A percentile compares a stretch with the other conserved stretches of the same genome.
phyloP scores from a whole-genome alignment of 83 land plant species.

The Thuja plicata region DNA sequence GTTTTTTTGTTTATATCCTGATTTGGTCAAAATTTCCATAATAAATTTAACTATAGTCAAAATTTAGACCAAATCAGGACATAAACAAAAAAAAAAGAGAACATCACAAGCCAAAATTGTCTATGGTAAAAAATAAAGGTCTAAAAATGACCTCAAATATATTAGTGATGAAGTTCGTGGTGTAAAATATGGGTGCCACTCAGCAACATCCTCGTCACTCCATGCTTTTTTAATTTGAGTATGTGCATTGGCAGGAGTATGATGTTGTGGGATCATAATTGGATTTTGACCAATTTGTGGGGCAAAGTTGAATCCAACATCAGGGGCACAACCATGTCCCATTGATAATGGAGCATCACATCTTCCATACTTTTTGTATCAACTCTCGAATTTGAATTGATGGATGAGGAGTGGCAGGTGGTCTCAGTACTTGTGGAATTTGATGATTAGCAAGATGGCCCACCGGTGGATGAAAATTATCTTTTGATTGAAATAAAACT shows the following conservation, averaged over 20 bases:
- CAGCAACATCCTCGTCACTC: conserved; percentile 26
- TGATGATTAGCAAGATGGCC: background rate
- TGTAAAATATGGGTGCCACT: conserved; percentile 18
- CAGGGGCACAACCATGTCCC: background rate
- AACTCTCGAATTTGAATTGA: conserved; percentile 18
- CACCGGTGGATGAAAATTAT: background rate
- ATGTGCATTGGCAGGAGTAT: background rate
- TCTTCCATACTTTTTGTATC: conserved; percentile 25
- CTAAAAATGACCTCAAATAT: too few species aligned
- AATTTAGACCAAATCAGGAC: too few species aligned
- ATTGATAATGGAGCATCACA: background rate
- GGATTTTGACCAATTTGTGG: background rate
- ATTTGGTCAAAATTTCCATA: too few species aligned
- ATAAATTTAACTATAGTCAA: too few species aligned
- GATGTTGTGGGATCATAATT: background rate
- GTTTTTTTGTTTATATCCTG: too few species aligned
- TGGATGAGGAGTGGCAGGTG: conserved; percentile 15
- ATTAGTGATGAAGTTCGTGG: background rate
- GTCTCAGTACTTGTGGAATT: background rate
- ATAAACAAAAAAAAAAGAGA: too few species aligned
- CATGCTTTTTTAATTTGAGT: background rate
- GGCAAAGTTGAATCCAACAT: background rate
- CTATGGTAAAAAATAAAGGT: too few species aligned
- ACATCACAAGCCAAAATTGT: too few species aligned
- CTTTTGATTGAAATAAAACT: background rate